Evolutionary conservation across 2,329 filamentous ascomycete genomes (phyloP).

Genomic region (Chrysoporthe deuterocubensis): DNA sequence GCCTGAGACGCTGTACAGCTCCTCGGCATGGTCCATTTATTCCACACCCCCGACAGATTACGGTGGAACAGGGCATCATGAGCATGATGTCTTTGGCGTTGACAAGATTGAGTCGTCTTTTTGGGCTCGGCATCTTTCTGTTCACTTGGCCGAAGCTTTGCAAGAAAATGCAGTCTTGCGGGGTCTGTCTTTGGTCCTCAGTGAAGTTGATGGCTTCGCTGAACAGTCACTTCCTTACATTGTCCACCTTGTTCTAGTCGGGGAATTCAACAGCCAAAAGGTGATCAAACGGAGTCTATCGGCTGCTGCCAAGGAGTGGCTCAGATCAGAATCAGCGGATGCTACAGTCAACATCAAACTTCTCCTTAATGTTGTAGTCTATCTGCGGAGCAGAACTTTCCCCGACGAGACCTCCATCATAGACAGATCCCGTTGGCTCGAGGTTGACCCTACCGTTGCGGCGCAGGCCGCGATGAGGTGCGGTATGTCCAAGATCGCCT

Average conservation of each 20-base stretch:
- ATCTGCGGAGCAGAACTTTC: slow-evolving; percentile 79
- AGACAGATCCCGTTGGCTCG: slow-evolving; percentile 82
- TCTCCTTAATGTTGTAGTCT: slow-evolving; percentile 79
- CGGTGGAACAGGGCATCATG: slow-evolving; percentile 33
- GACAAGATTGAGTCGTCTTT: slow-evolving; percentile 48
- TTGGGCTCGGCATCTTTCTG: slow-evolving; percentile 68
- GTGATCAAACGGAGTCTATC: slow-evolving; percentile 68
- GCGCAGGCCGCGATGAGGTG: slow-evolving; percentile 75
- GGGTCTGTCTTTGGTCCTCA: slow-evolving; percentile 68
- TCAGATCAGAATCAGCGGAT: slow-evolving; percentile 51
- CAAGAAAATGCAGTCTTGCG: slow-evolving; percentile 69
- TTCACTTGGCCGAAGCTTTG: slow-evolving; percentile 63
- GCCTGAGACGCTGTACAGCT: slow-evolving; percentile 53
- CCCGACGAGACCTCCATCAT: slow-evolving; percentile 78
- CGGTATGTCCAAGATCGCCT: slow-evolving; percentile 83
- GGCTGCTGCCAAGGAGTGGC: slow-evolving; percentile 64
- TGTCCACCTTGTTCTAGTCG: slow-evolving; percentile 77
- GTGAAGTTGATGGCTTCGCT: slow-evolving; percentile 70
- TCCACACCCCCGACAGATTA: slow-evolving; percentile 59
- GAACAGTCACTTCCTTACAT: slow-evolving; percentile 80
- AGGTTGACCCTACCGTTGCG: slow-evolving; percentile 74
- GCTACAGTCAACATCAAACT: slow-evolving; percentile 69
- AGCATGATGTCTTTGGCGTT: slow-evolving; percentile 41
- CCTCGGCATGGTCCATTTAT: slow-evolving; percentile 63
- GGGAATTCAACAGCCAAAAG: slow-evolving; percentile 66